Evolutionary conservation across 495 filamentous ascomycete genomes (phyloP), one percentile per base, ranked within the genome.

Genomic region (Astrocystis sublimbata): DNA sequence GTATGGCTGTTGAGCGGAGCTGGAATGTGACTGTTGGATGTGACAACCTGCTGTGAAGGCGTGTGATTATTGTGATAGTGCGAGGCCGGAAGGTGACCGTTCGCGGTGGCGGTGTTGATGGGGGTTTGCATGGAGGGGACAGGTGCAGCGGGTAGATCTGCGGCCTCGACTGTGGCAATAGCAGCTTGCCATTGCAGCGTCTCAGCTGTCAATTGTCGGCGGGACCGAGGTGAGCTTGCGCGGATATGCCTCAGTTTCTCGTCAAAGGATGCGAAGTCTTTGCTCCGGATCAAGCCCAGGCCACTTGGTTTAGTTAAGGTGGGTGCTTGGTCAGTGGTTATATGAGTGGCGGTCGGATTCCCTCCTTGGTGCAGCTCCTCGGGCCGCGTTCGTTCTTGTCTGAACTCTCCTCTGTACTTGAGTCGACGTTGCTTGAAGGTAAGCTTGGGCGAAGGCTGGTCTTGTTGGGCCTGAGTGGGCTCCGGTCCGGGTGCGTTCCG

Each of bases 181-280:
- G 64, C 69, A 26, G 64, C 64, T 23, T 71, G 60, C 69, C 69
- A 71, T 47, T 69, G 66, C 33, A 62, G 60, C 10, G 55, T 58
- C 24, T 71, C 60, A n/a, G 69, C 67, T 15, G 62, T 46, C 52
- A 71, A 64, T 6, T 40, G 57, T 19, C 64, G 64, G 45, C 66
- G 64, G 31, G 66, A 69, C 24, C 41, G 30, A 23, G 69, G 67
- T 26, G 66, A 69, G 54, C 64, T 64, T 2, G 59, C 58, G 17
- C 69, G 66, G 45, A 65, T 35, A 56, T 46, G 64, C 15, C 54
- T 61, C 5, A 71, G 33, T 62, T 71, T 71, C 17, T 67, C 67
- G n/a, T 58, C 56, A 40, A 69, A 69, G 3, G 61, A 43, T 10
- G 45, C 55, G 21, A 28, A 26, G 28, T 30, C 47, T 23, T 8